phyloP scores from a whole-genome alignment of 2,329 filamentous ascomycete species.

The Pseudogymnoascus sp. region DNA sequence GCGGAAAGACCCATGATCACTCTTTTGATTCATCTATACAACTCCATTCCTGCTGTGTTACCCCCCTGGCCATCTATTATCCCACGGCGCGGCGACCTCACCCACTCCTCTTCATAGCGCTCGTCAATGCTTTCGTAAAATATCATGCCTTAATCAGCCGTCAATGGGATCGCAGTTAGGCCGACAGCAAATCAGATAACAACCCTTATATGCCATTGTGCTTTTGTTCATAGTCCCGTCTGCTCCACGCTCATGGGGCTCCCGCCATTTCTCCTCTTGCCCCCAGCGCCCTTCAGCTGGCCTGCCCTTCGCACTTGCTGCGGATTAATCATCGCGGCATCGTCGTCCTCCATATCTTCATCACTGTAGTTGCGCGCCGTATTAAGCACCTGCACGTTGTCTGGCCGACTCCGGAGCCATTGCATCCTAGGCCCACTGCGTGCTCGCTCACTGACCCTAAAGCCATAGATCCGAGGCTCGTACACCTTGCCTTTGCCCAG shows the following conservation, averaged over 20 bases:
- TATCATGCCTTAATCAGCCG: constrained; percentile 6
- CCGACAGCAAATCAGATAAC: neutral
- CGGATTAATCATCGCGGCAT: constrained; percentile 35
- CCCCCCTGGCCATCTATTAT: constrained; percentile 2
- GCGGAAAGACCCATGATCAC: constrained; percentile 2
- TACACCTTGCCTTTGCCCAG: constrained; percentile 79
- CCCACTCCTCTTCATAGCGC: constrained; percentile 4
- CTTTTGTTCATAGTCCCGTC: constrained; percentile 3
- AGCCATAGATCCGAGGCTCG: constrained; percentile 93
- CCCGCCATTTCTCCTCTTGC: constrained; percentile 18
- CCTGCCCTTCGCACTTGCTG: constrained; percentile 15
- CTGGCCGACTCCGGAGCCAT: constrained; percentile 82
- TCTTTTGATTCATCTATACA: constrained; percentile 8
- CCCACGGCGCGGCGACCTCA: constrained; percentile 4
- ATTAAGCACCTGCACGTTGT: constrained; percentile 74
- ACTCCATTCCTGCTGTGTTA: constrained; percentile 4
- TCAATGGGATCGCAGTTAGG: neutral
- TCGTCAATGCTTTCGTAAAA: constrained; percentile 7
- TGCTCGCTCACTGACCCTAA: constrained; percentile 85
- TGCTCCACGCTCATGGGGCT: constrained; percentile 29
- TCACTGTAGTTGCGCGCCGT: constrained; percentile 56
- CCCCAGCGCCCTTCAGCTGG: constrained; percentile 2
- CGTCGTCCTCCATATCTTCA: constrained; percentile 50
- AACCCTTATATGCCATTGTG: constrained; percentile 4
- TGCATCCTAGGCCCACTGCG: constrained; percentile 91